phyloP scores from a whole-genome alignment of 768 basidiomycete species.

The Leccinellum albellum region DNA sequence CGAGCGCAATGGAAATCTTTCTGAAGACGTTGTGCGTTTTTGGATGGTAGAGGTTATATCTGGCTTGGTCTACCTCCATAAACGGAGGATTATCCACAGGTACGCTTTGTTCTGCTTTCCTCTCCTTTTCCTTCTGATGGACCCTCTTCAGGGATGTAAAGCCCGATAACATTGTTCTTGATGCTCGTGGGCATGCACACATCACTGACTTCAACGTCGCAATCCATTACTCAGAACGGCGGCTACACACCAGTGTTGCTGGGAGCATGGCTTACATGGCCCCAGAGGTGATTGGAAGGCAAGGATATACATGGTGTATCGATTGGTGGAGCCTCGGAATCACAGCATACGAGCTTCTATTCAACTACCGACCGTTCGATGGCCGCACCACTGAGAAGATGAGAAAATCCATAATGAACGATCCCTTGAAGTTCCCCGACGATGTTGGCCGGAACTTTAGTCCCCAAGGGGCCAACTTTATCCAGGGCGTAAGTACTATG shows the following conservation, averaged over 20 bases:
- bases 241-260: constrained; percentile 88
- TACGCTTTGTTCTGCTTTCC: constrained; percentile 33
- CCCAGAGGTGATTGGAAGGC: constrained; percentile 88
- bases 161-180: constrained; percentile 95
- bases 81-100: constrained; percentile 93
- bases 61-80: constrained; percentile 86
- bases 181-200: constrained; percentile 91
- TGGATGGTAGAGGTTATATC: constrained; percentile 87
- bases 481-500: constrained; percentile 57
- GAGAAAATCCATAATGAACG: constrained; percentile 80
- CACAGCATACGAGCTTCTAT: constrained; percentile 86
- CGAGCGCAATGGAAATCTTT: constrained; percentile 62
- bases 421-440: constrained; percentile 75
- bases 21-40: constrained; percentile 75
- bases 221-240: constrained; percentile 90
- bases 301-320: constrained; percentile 88
- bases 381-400: constrained; percentile 87
- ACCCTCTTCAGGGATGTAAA: constrained; percentile 73
- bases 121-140: constrained; percentile 5
- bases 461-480: constrained; percentile 57
- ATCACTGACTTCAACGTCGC: constrained; percentile 99
- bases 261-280: constrained; percentile 99
- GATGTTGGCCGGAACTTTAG: constrained; percentile 59
- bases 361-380: constrained; percentile 81
- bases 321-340: constrained; percentile 98